A percentile compares a stretch with the other conserved stretches of the same genome.
Conservation (phyloP, 1,284 basidiomycete species). For the Rhodofomes roseus region DNA sequence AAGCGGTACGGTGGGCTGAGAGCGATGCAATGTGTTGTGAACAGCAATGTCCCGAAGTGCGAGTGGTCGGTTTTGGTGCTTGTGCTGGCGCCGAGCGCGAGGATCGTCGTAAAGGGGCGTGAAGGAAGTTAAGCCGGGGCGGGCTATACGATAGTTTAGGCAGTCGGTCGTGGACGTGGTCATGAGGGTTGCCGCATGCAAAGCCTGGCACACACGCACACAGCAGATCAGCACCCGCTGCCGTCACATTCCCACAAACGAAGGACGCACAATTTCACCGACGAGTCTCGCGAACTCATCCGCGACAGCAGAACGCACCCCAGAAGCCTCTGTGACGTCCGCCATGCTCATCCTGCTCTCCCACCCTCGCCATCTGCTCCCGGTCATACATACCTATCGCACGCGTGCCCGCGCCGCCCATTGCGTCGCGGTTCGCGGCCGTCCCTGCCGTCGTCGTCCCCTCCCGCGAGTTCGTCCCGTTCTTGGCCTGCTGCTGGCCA, state of each 20-base stretch:
- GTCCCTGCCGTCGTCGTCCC: conserved; percentile 24
- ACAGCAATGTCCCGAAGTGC: not conserved
- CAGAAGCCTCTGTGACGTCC: conserved; percentile 51
- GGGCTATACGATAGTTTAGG: not conserved
- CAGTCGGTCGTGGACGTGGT: not conserved
- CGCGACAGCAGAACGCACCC: conserved; percentile 70
- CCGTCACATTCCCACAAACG: not conserved
- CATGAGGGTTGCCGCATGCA: not conserved
- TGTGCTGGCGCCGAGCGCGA: not conserved
- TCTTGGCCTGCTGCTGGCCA: conserved; percentile 39
- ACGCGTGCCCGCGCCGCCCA: conserved; percentile 50
- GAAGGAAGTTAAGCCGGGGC: not conserved
- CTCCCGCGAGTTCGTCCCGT: conserved; percentile 31
- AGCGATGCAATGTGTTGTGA: not conserved
- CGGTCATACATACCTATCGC: conserved; percentile 55
- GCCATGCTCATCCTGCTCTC: conserved; percentile 53
- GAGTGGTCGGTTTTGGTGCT: not conserved
- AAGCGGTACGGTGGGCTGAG: not conserved
- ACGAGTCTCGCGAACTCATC: conserved; percentile 33
- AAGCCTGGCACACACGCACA: not conserved
- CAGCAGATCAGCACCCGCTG: not conserved
- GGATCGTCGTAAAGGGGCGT: not conserved
- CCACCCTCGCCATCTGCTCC: conserved; percentile 46
- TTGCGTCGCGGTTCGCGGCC: conserved; percentile 14
- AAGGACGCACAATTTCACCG: not conserved